Percentiles rank a stretch among this genome's conserved stretches.
These are phyloP conservation scores for Scedosporium apiospermum DNA, from an alignment of 2,329 filamentous ascomycete species.

Conservation along the genomic window DNA sequence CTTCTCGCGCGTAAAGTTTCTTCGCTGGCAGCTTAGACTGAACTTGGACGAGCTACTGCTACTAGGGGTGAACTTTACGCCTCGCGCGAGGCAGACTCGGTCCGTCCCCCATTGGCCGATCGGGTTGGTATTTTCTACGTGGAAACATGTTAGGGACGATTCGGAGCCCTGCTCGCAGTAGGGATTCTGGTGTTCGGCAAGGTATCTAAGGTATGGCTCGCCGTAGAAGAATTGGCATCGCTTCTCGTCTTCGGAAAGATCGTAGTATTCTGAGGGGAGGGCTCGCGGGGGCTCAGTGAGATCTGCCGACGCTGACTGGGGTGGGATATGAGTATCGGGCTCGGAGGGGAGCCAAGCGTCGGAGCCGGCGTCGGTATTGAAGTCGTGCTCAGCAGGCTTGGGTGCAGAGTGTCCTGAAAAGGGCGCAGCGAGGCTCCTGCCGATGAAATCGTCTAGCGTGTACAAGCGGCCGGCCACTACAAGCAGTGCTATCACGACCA, in stretches of 20 bases:
- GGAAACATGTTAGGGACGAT: conserved; percentile 14
- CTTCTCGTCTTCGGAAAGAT: not conserved
- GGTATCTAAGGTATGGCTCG: not conserved
- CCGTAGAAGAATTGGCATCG: not conserved
- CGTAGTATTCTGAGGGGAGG: not conserved
- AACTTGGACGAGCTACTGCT: not conserved
- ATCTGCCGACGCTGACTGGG: too few species aligned
- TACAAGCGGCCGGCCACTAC: too few species aligned
- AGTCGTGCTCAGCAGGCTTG: too few species aligned
- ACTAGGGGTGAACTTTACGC: conserved; percentile 11
- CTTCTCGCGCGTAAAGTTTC: not conserved
- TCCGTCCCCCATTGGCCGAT: conserved; percentile 10
- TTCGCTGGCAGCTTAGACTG: not conserved
- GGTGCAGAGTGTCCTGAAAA: too few species aligned
- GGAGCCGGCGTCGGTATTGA: too few species aligned
- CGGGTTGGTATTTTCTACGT: conserved; percentile 11
- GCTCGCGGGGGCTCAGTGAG: too few species aligned
- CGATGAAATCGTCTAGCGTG: too few species aligned
- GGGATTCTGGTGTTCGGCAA: not conserved
- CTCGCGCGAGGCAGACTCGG: conserved; percentile 16
- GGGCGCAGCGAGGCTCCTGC: too few species aligned
- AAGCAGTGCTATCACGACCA: too few species aligned
- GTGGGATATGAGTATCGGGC: too few species aligned
- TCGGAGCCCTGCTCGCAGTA: not conserved
- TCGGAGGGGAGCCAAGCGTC: too few species aligned